Evolutionary conservation across 306 rosid species (phyloP).

Genomic region (Gastrolobium bilobum): DNA sequence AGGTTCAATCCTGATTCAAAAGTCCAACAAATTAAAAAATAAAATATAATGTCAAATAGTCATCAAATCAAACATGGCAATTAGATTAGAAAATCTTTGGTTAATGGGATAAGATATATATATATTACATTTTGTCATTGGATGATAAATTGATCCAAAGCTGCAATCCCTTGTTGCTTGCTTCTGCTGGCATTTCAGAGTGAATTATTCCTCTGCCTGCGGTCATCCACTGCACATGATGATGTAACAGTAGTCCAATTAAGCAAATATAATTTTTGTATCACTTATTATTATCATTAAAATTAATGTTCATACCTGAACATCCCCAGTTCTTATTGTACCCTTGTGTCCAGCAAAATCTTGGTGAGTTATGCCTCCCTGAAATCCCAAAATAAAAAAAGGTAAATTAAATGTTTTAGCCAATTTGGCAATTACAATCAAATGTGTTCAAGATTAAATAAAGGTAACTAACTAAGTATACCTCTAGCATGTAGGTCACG

Average conservation of each 20-base stretch:
- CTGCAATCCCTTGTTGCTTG: conserved; percentile 80
- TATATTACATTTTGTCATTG: conserved; percentile 77
- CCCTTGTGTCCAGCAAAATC: conserved; percentile 97
- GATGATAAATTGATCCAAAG: conserved; percentile 93
- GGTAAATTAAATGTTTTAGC: neutral
- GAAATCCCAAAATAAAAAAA: conserved; percentile 22
- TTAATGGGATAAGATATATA: neutral
- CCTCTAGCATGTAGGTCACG: conserved; percentile 83
- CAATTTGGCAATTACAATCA: neutral
- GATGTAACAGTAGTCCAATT: neutral
- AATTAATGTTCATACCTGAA: conserved; percentile 65
- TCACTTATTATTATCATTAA: neutral
- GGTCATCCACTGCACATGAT: conserved; percentile 87
- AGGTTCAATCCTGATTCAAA: conserved; percentile 81
- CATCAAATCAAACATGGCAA: conserved; percentile 1
- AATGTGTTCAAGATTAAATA: neutral
- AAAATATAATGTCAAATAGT: neutral
- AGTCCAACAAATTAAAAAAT: neutral
- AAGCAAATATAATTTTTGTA: neutral
- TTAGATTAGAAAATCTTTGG: neutral
- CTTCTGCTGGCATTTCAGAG: conserved; percentile 97
- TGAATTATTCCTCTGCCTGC: conserved; percentile 98
- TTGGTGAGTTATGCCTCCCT: conserved; percentile 97
- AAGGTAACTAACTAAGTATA: neutral
- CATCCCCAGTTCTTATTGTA: conserved; percentile 85